phyloP scores from a whole-genome alignment of 129 eudicot species.

The Apium graveolens region DNA sequence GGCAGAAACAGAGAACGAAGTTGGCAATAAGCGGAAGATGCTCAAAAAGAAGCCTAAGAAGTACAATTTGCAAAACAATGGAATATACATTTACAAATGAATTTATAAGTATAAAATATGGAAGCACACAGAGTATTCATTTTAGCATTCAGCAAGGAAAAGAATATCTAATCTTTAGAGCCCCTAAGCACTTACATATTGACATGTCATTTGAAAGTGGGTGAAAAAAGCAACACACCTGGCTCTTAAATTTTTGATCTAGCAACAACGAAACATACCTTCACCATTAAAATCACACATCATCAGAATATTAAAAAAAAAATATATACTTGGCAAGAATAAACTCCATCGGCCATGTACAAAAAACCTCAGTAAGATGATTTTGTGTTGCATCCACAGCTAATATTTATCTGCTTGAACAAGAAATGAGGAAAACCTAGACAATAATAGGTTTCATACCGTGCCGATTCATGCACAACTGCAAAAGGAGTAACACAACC shows the following conservation, averaged over 20 bases:
- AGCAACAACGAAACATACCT: constrained; percentile 77
- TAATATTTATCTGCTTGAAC: background rate
- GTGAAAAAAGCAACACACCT: constrained; percentile 81
- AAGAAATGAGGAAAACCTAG: background rate
- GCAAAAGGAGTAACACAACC: constrained; percentile 98
- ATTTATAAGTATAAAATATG: background rate
- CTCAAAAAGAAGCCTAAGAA: background rate
- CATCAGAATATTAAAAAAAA: background rate
- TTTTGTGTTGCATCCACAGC: background rate
- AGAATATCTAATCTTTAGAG: background rate
- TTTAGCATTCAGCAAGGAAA: background rate
- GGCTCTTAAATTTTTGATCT: constrained; percentile 68
- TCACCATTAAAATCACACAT: constrained; percentile 19
- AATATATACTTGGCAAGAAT: background rate
- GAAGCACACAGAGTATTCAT: background rate
- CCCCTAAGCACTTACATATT: constrained; percentile 45
- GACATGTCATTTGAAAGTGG: constrained; percentile 87
- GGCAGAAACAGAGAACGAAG: background rate
- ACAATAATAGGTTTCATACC: constrained; percentile 31
- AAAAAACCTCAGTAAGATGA: background rate
- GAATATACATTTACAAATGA: background rate
- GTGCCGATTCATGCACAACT: constrained; percentile 75
- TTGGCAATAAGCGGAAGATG: background rate
- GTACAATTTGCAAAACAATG: background rate
- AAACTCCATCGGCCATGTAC: background rate